These are phyloP conservation scores for Penicillium sp. DNA, from an alignment of 2,329 filamentous ascomycete genomes.

Conservation along the genomic window DNA sequence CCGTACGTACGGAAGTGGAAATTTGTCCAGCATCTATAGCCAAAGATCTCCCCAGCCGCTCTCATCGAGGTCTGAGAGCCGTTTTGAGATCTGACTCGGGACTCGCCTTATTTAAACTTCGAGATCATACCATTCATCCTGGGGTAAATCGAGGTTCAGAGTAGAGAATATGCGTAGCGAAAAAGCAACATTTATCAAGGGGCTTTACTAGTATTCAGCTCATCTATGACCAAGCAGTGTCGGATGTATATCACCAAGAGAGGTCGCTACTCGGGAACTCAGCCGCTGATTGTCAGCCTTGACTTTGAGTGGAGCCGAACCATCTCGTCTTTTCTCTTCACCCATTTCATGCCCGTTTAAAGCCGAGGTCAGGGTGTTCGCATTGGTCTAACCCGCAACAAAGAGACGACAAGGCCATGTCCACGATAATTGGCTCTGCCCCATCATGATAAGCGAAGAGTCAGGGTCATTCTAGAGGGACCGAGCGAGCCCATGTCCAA, in stretches of 20 bases:
- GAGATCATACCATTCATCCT: not conserved
- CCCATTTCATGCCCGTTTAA: not conserved
- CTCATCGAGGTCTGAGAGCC: not conserved
- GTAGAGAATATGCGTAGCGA: not conserved
- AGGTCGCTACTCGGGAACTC: not conserved
- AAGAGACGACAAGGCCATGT: not conserved
- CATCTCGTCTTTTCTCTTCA: not conserved
- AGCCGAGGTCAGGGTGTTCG: not conserved
- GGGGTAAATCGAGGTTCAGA: not conserved
- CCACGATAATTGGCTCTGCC: not conserved
- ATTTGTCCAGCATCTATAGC: not conserved
- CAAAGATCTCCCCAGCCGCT: not conserved
- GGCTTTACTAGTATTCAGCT: not conserved
- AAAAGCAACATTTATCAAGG: not conserved
- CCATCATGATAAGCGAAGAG: not conserved
- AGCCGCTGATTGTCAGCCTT: not conserved
- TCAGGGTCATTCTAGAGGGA: not conserved
- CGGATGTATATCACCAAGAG: not conserved
- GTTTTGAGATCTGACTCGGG: not conserved
- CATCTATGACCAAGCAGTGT: not conserved
- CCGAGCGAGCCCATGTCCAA: not conserved
- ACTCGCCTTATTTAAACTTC: not conserved
- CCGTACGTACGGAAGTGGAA: not conserved
- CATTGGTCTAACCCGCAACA: not conserved
- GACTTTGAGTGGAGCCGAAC: not conserved